A percentile compares a stretch with the other conserved stretches of the same genome.
Evolutionary conservation across 179 eudicot genomes (phyloP).

Genomic region (Gypsophila paniculata): DNA sequence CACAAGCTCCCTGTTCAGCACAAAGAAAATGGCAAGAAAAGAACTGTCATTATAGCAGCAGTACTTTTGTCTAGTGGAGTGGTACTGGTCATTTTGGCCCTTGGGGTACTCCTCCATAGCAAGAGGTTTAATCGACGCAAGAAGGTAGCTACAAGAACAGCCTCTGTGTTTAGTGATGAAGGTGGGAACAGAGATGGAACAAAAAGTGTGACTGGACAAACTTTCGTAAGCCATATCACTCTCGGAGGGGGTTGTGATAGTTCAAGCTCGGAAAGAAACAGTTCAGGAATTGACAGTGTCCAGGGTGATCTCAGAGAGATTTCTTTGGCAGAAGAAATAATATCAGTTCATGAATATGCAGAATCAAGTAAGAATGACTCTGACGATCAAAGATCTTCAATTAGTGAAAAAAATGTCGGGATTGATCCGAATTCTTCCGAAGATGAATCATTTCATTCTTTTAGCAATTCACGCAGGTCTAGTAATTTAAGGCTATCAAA

Average conservation of each 20-base stretch:
- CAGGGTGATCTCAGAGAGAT: conserved; percentile 17
- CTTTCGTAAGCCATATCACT: conserved; percentile 33
- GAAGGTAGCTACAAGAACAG: conserved; percentile 34
- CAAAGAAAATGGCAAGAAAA: conserved; percentile 26
- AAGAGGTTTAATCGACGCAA: conserved; percentile 34
- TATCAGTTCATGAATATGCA: conserved; percentile 44
- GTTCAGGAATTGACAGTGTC: conserved; percentile 18
- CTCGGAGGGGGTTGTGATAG: conserved; percentile 24
- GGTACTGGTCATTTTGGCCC: conserved; percentile 33
- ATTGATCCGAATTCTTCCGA: conserved; percentile 48
- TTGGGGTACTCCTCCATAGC: conserved; percentile 43
- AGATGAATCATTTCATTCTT: conserved; percentile 75
- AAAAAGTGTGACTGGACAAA: conserved; percentile 36
- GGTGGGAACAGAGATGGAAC: conserved; percentile 29
- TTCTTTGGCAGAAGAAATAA: conserved; percentile 41
- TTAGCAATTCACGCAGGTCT: conserved; percentile 48
- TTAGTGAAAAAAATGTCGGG: conserved; percentile 23
- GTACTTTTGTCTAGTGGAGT: conserved; percentile 46
- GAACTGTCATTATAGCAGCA: conserved; percentile 37
- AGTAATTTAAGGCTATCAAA: conserved; percentile 46
- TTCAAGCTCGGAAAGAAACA: conserved; percentile 17
- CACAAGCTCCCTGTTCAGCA: conserved; percentile 26
- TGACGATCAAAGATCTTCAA: conserved; percentile 34
- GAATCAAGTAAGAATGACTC: conserved; percentile 42
- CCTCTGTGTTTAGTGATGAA: conserved; percentile 32